phyloP scores from a whole-genome alignment of 306 rosid species.

The Neltuma alba region DNA sequence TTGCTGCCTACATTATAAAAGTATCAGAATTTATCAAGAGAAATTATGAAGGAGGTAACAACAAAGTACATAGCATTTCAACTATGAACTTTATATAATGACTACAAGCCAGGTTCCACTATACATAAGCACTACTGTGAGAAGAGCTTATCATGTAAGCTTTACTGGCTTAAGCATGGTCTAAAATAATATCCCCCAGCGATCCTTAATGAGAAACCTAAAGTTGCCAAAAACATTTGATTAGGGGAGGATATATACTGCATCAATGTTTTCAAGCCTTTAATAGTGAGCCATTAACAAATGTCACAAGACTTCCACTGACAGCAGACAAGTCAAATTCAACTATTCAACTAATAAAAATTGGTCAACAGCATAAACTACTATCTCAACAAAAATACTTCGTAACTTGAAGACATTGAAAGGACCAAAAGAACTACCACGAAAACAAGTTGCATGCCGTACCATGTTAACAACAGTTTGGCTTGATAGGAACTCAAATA shows the following conservation, averaged over 20 bases:
- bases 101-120: too few species aligned
- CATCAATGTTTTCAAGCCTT: neutral
- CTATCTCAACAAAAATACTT: neutral
- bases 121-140: too few species aligned
- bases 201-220: too few species aligned
- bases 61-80: neutral
- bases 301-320: neutral
- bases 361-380: neutral
- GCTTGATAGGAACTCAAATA: conserved; percentile 73
- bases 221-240: too few species aligned
- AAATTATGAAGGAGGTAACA: conserved; percentile 2
- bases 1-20: conserved; percentile 60
- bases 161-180: too few species aligned
- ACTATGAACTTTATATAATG: too few species aligned
- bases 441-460: conserved; percentile 15
- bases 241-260: too few species aligned
- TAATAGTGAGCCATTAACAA: neutral
- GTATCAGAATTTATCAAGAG: conserved; percentile 19
- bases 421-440: neutral
- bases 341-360: neutral
- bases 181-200: too few species aligned
- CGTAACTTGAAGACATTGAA: neutral
- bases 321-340: neutral
- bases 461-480: conserved; percentile 73
- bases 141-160: too few species aligned